A percentile compares a stretch with the other conserved stretches of the same genome.
phyloP scores from a whole-genome alignment of 1,284 basidiomycete genomes.

The Cutaneotrichosporon arboriforme region DNA sequence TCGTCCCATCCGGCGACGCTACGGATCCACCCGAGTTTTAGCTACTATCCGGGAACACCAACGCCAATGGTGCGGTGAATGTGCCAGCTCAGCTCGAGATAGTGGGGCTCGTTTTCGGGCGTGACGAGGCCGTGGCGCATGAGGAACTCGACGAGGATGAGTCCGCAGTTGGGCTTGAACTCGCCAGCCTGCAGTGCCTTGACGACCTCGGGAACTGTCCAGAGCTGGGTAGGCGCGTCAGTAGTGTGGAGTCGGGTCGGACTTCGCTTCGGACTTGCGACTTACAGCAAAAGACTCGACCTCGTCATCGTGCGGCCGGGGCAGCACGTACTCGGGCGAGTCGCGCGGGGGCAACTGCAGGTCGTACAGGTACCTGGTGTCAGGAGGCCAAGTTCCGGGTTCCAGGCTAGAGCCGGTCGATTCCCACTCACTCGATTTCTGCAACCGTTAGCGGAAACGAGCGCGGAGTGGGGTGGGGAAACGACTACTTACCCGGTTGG shows the following conservation, averaged over 20 bases:
- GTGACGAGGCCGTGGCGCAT: slow-evolving; percentile 54
- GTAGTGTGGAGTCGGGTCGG: background rate
- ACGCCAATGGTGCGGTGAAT: slow-evolving; percentile 38
- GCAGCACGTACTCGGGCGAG: slow-evolving; percentile 51
- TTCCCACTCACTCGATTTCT: slow-evolving; percentile 28
- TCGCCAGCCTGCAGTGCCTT: slow-evolving; percentile 47
- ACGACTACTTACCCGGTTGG: slow-evolving; percentile 56
- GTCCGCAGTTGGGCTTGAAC: slow-evolving; percentile 57
- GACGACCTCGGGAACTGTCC: slow-evolving; percentile 43
- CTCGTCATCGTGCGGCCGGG: slow-evolving; percentile 80
- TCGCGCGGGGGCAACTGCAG: slow-evolving; percentile 59
- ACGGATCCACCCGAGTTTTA: background rate
- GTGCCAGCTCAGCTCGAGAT: slow-evolving; percentile 41
- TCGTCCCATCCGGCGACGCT: no score
- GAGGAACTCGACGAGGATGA: slow-evolving; percentile 56
- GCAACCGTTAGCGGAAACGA: background rate
- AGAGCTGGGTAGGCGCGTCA: slow-evolving; percentile 27
- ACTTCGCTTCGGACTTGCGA: background rate
- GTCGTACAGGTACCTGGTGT: slow-evolving; percentile 68
- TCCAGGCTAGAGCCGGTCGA: no score
- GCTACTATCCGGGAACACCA: slow-evolving; percentile 22
- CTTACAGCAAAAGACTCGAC: slow-evolving; percentile 69
- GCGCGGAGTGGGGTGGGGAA: background rate
- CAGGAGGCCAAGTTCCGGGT: no score
- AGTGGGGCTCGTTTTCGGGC: slow-evolving; percentile 50